Percentiles rank a stretch among this genome's conserved stretches.
phyloP scores from a whole-genome alignment of 495 filamentous ascomycete species.

The Extremus antarcticus region DNA sequence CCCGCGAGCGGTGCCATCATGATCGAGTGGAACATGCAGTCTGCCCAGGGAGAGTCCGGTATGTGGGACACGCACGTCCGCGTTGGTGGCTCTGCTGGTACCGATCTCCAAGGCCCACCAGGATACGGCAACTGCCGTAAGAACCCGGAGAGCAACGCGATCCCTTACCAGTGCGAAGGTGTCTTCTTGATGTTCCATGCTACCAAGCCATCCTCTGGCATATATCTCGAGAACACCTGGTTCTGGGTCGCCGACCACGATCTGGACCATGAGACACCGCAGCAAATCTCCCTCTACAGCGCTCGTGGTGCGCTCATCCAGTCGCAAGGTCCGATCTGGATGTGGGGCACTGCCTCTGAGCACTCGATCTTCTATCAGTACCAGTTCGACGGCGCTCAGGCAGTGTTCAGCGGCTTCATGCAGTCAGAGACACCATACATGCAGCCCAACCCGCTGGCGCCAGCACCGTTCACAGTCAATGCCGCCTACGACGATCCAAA shows the following conservation, averaged over 20 bases:
- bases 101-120: constrained; percentile 27
- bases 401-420: constrained; percentile 63
- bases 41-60: constrained; percentile 30
- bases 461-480: constrained; percentile 25
- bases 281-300: constrained; percentile 36
- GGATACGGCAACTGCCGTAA: constrained; percentile 27
- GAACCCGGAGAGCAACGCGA: constrained; percentile 18
- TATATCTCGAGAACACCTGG: constrained; percentile 36
- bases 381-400: constrained; percentile 57
- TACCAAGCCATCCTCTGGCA: constrained; percentile 20
- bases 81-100: constrained; percentile 36
- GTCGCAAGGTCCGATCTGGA: constrained; percentile 43
- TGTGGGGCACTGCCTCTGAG: constrained; percentile 64
- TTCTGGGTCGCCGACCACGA: constrained; percentile 36
- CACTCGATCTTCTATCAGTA: constrained; percentile 76
- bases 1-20: constrained; percentile 58
- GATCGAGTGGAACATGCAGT: constrained; percentile 60
- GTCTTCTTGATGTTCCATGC: constrained; percentile 33
- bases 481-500: constrained; percentile 27
- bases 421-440: constrained; percentile 66
- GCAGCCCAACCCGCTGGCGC: constrained; percentile 30
- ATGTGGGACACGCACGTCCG: constrained; percentile 40
- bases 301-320: constrained; percentile 43
- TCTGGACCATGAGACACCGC: constrained; percentile 28
- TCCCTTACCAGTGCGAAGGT: constrained; percentile 36